A percentile compares a stretch with the other conserved stretches of the same genome.
Evolutionary conservation across 768 basidiomycete species (phyloP).

Genomic region (Lactarius hengduanensis): DNA sequence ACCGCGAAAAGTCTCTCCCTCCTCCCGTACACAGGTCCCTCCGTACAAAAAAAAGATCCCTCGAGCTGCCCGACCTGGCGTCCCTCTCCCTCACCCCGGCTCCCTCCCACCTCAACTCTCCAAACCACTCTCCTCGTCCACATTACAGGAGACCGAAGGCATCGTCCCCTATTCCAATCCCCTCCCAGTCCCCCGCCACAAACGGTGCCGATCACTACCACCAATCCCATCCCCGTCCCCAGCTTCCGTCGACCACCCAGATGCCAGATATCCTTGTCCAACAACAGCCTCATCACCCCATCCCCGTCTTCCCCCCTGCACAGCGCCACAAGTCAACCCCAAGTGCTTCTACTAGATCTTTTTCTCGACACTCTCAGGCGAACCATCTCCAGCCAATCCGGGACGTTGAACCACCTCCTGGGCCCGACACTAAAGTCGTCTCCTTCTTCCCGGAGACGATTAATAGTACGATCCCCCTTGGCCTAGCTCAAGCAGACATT

Average conservation of each 20-base stretch:
- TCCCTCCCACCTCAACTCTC: conserved; percentile 38
- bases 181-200: conserved; percentile 32
- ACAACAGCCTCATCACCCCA: conserved; percentile 46
- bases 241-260: conserved; percentile 33
- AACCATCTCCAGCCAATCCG: conserved; percentile 14
- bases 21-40: conserved; percentile 56
- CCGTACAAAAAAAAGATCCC: conserved; percentile 65
- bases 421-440: conserved; percentile 28
- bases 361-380: conserved; percentile 33
- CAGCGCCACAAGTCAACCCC: conserved; percentile 32
- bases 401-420: conserved; percentile 25
- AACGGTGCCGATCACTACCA: conserved; percentile 30
- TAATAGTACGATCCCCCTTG: conserved; percentile 59
- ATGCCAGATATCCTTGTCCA: conserved; percentile 43
- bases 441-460: conserved; percentile 59
- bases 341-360: conserved; percentile 44
- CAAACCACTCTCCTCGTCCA: conserved; percentile 44
- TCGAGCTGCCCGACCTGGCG: conserved; percentile 74
- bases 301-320: conserved; percentile 36
- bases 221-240: conserved; percentile 25
- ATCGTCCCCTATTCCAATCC: conserved; percentile 52
- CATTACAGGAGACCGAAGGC: conserved; percentile 43
- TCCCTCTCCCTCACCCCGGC: conserved; percentile 48
- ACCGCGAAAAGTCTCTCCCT: conserved; percentile 29
- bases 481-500: conserved; percentile 38